phyloP scores from a whole-genome alignment of 2,329 filamentous ascomycete genomes.

The Botrytis fragariae region DNA sequence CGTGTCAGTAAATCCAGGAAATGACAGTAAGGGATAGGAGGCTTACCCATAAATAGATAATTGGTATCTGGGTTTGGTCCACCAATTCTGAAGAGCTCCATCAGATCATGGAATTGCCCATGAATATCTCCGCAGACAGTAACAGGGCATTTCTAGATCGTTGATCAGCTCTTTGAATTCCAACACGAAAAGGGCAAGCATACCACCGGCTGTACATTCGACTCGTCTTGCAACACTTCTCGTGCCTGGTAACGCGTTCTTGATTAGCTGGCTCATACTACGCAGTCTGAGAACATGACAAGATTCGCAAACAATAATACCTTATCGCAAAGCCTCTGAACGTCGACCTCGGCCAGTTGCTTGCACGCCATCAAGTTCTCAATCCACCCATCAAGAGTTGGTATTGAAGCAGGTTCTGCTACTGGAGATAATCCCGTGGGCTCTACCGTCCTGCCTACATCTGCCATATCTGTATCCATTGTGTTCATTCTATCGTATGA shows the following conservation, averaged over 20 bases:
- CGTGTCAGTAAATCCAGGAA: conserved; percentile 25
- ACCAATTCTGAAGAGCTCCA: conserved; percentile 99
- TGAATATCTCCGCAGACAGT: conserved; percentile 99
- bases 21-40: conserved; percentile 9
- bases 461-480: conserved; percentile 99
- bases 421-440: conserved; percentile 71
- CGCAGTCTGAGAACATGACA: conserved; percentile 13
- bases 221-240: conserved; percentile 96
- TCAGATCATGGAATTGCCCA: conserved; percentile 97
- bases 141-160: conserved; percentile 84
- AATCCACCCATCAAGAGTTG: conserved; percentile 96
- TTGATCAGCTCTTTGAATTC: conserved; percentile 35
- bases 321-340: conserved; percentile 97
- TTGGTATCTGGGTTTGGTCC: conserved; percentile 98
- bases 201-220: conserved; percentile 98
- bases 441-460: conserved; percentile 83
- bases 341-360: conserved; percentile 90
- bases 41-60: conserved; percentile 96
- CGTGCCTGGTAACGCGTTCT: conserved; percentile 62
- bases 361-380: conserved; percentile 98
- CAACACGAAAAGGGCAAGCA: conserved; percentile 38
- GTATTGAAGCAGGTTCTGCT: conserved; percentile 83
- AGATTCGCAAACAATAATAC: conserved; percentile 50
- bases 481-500: conserved; percentile 23
- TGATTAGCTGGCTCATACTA: conserved; percentile 15